Percentiles rank a stretch among this genome's conserved stretches.
Conservation (phyloP, 129 eudicot species). For the carrot (Daucus carota) region DH1_v3.0 NC_030381.2:35904001-35904500, state of each 20-base stretch:
- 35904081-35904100: background rate
- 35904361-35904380: constrained; percentile 94
- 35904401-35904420: constrained; percentile 93
- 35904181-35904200: background rate
- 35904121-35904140: background rate
- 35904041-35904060: background rate
- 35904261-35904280: background rate
- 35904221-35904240: background rate
- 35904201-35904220: background rate
- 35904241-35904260: constrained; percentile 4
- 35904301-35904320: background rate
- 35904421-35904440: constrained; percentile 85
- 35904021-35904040: background rate
- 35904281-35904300: constrained; percentile 9
- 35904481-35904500: constrained; percentile 77
- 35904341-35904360: constrained; percentile 82
- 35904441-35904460: constrained; percentile 60
- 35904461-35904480: constrained; percentile 94
- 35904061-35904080: background rate
- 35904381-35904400: constrained; percentile 89
- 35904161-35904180: background rate
- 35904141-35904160: constrained; percentile 3
- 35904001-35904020: background rate
- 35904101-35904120: background rate
- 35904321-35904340: constrained; percentile 29